Base-by-base conservation (phyloP, 352 stramenopile species). In the Pythium folliculosum region DNA sequence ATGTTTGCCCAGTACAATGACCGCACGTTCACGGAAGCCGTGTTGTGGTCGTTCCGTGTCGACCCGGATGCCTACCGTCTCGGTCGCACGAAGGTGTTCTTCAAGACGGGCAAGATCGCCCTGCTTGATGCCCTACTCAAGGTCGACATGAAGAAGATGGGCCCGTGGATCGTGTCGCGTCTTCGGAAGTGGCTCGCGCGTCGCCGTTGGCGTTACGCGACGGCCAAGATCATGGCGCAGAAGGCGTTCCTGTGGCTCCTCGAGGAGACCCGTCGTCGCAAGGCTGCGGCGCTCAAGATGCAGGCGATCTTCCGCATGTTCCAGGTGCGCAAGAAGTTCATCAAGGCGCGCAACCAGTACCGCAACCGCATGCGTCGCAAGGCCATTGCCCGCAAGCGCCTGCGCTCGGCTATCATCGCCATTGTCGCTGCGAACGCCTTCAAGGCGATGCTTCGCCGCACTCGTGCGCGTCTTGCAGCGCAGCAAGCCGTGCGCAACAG, bases 71-170 rank as follows among this genome's bases (percentile, higher is more conserved):
- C 82, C 22, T 96, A 93, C 75, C 88, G 87, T 67, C 82, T 96
- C 23, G 89, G 89, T 71, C 87, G 86, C 48, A 92, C 89, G 16
- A 80, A 79, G 59, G 45, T 91, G 17, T 91, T 91, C 66, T 88
- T 96, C 64, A 83, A 82, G 63, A 80, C 87, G 8, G 82, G 83
- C 45, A 90, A 93, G 72, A 91, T 96, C 45, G 75, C 74, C 30
- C 60, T 95, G 7, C 70, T 96, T 7, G 81, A 94, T 56, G 78
- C 76, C 23, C 88, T 96, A 37, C 63, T 96, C 19, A 88, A 91
- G 77, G 71, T 79, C 3, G 80, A 89, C 45, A 94, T 94, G 88
- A 92, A 92, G 77, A 94, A 94, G 71, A 94, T 94, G 88, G 82
- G 82, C 12, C 78, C 78, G 21, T 78, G 79, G 35, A 84, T 90